These are phyloP conservation scores for Potentilla sterilis DNA, from an alignment of 306 rosid species.

Conservation along the genomic window DNA sequence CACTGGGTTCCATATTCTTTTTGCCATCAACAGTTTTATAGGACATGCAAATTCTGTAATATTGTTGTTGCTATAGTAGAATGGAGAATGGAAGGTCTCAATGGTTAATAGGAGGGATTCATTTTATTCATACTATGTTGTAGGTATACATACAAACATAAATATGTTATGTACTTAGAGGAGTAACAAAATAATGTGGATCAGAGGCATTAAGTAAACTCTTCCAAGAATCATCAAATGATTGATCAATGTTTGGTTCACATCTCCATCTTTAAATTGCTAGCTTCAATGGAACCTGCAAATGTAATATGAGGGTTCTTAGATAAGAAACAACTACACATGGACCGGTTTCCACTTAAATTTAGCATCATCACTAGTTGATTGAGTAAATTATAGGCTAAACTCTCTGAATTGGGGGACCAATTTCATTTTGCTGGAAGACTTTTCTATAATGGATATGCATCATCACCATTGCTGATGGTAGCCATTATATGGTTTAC, in stretches of 20 bases:
- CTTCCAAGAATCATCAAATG: slow-evolving; percentile 40
- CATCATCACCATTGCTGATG: slow-evolving; percentile 22
- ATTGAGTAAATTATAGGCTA: slow-evolving; percentile 13
- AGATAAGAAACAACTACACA: neutral
- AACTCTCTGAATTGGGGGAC: slow-evolving; percentile 10
- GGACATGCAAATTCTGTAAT: too few relatives aligned
- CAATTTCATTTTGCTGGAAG: slow-evolving; percentile 2
- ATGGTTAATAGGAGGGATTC: slow-evolving; percentile 29
- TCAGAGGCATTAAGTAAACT: slow-evolving; percentile 32
- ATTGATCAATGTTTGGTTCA: slow-evolving; percentile 30
- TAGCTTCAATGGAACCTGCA: slow-evolving; percentile 59
- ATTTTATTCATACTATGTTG: slow-evolving; percentile 51
- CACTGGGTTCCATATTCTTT: neutral
- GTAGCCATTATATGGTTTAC: slow-evolving; percentile 27
- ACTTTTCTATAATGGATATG: slow-evolving; percentile 11
- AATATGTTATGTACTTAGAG: slow-evolving; percentile 53
- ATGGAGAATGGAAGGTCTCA: slow-evolving; percentile 5
- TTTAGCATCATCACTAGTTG: neutral
- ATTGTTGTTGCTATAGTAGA: neutral
- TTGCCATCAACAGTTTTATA: neutral
- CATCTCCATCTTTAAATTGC: slow-evolving; percentile 79
- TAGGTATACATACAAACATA: slow-evolving; percentile 57
- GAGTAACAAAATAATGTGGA: slow-evolving; percentile 39
- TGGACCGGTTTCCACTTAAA: slow-evolving; percentile 6
- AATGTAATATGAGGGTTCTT: neutral